phyloP scores from a whole-genome alignment of 2,329 filamentous ascomycete genomes.

The Trichoderma polysporum region DNA sequence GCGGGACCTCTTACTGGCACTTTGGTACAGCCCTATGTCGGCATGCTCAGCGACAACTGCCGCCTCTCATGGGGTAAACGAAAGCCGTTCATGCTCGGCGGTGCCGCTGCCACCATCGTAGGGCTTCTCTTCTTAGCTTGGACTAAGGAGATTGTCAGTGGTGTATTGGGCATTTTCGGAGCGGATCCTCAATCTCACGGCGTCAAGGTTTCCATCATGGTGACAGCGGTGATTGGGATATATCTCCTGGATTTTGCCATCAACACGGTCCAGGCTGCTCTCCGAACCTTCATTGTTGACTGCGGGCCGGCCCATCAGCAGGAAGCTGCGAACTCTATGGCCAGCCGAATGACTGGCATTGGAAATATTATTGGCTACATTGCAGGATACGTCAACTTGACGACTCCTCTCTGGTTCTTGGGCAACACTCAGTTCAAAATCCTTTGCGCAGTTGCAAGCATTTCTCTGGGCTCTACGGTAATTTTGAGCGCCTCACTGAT shows the following conservation, averaged over 20 bases:
- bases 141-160: slow-evolving; percentile 69
- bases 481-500: slow-evolving; percentile 68
- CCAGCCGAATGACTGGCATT: slow-evolving; percentile 78
- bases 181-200: slow-evolving; percentile 63
- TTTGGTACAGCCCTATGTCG: slow-evolving; percentile 78
- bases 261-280: slow-evolving; percentile 93
- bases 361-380: slow-evolving; percentile 91
- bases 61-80: slow-evolving; percentile 72
- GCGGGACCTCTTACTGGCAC: slow-evolving; percentile 76
- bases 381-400: slow-evolving; percentile 80
- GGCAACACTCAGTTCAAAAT: slow-evolving; percentile 91
- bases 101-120: slow-evolving; percentile 64
- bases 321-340: slow-evolving; percentile 92
- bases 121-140: slow-evolving; percentile 71
- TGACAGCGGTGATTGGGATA: slow-evolving; percentile 80
- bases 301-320: slow-evolving; percentile 91
- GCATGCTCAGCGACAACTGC: slow-evolving; percentile 78
- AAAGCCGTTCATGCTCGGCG: slow-evolving; percentile 77
- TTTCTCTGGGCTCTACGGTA: slow-evolving; percentile 69
- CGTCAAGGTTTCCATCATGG: slow-evolving; percentile 66
- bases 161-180: slow-evolving; percentile 68
- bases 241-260: slow-evolving; percentile 93
- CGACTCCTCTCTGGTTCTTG: slow-evolving; percentile 71
- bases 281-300: slow-evolving; percentile 91
- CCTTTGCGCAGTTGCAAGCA: slow-evolving; percentile 79